These are phyloP conservation scores for Talaromyces sp. DNA, from an alignment of 2,329 filamentous ascomycete genomes.

Conservation along the genomic window DNA sequence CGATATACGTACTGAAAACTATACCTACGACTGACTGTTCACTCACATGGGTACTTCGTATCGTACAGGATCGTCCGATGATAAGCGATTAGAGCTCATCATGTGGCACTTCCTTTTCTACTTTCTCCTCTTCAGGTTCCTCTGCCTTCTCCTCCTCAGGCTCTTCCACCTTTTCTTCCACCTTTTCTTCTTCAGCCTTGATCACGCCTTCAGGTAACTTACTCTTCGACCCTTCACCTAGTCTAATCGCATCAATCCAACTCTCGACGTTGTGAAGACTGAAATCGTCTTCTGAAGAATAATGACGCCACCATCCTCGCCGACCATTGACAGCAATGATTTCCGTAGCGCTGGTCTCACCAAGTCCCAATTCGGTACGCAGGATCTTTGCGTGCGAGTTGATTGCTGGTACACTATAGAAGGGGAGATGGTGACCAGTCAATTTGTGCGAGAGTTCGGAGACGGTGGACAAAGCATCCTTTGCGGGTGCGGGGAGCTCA, in stretches of 20 bases:
- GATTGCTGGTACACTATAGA: constrained; percentile 69
- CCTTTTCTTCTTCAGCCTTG: constrained; percentile 36
- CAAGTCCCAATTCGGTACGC: constrained; percentile 62
- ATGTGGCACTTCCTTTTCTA: constrained; percentile 16
- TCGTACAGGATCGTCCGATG: constrained; percentile 2
- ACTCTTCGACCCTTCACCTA: constrained; percentile 81
- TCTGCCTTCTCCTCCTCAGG: constrained; percentile 17
- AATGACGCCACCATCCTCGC: constrained; percentile 80
- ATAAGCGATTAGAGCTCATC: constrained; percentile 23
- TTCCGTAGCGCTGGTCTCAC: constrained; percentile 53
- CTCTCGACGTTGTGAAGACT: constrained; percentile 63
- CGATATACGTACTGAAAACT: not conserved
- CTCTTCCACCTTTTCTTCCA: constrained; percentile 27
- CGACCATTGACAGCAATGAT: constrained; percentile 82
- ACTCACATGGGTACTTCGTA: not conserved
- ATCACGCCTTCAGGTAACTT: constrained; percentile 66
- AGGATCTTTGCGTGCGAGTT: constrained; percentile 59
- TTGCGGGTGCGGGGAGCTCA: constrained; percentile 42
- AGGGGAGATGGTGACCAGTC: constrained; percentile 67
- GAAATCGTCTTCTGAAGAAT: constrained; percentile 55
- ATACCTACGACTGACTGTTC: not conserved
- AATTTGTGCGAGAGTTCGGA: constrained; percentile 77
- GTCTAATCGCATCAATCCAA: constrained; percentile 88
- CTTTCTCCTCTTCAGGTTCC: constrained; percentile 25
- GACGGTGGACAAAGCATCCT: constrained; percentile 62